A percentile compares a stretch with the other conserved stretches of the same genome.
phyloP scores from a whole-genome alignment of 2,329 filamentous ascomycete species.

The Aspergillus ochraceus region DNA sequence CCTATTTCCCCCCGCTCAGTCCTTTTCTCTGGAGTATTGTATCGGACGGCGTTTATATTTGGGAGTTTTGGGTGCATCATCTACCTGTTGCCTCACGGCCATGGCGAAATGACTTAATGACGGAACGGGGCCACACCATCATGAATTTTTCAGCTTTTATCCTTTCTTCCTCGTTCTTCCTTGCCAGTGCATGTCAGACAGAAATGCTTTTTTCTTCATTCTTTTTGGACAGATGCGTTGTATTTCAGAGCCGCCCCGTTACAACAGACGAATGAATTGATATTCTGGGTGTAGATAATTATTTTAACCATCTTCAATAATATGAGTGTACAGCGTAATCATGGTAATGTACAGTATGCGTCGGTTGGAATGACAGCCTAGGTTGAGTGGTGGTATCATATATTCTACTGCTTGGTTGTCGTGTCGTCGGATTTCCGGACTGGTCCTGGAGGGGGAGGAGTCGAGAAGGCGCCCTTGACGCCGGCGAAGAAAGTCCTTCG shows the following conservation, averaged over 20 bases:
- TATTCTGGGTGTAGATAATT: constrained; percentile 3
- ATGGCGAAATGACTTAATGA: constrained; percentile 28
- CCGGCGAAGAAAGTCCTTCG: constrained; percentile 35
- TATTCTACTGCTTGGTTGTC: constrained; percentile 1
- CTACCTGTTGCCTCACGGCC: constrained; percentile 14
- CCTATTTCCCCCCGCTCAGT: not conserved
- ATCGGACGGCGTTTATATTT: constrained; percentile 22
- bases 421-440: constrained; percentile 22
- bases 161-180: constrained; percentile 2
- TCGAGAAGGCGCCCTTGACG: constrained; percentile 33
- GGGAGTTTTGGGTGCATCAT: constrained; percentile 24
- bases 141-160: constrained; percentile 14
- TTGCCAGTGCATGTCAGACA: constrained; percentile 13
- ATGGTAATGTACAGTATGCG: constrained; percentile 6
- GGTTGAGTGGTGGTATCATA: not conserved
- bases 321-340: not conserved
- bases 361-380: too few relatives aligned
- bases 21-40: constrained; percentile 11
- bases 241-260: constrained; percentile 11
- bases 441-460: constrained; percentile 30
- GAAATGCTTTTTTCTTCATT: constrained; percentile 7
- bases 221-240: constrained; percentile 11
- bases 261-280: constrained; percentile 17
- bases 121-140: constrained; percentile 21
- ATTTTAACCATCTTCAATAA: not conserved